Percentiles rank a stretch among this genome's conserved stretches.
phyloP scores from a whole-genome alignment of 345 rosid species.

The Lepidium sativum region DNA sequence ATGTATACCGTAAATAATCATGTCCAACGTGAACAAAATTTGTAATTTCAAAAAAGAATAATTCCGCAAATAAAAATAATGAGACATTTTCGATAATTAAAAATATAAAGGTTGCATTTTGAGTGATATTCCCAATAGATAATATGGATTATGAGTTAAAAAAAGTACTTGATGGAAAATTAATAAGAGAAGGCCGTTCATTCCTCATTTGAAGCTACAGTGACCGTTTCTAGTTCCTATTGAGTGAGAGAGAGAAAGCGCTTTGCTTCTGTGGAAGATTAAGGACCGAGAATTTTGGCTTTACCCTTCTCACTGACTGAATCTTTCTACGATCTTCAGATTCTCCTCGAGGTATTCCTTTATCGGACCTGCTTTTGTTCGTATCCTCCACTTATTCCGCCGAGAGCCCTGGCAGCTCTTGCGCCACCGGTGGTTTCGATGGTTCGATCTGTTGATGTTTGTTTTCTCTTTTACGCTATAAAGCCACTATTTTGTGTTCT shows the following conservation, averaged over 20 bases:
- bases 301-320: neutral
- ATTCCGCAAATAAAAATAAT: no score
- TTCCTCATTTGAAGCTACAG: conserved; percentile 30
- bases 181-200: conserved; percentile 17
- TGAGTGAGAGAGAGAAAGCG: neutral
- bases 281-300: neutral
- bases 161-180: neutral
- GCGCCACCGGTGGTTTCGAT: conserved; percentile 3
- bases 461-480: neutral
- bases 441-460: conserved; percentile 2
- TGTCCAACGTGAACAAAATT: no score
- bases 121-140: no score
- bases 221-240: conserved; percentile 25
- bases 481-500: neutral
- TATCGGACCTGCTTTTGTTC: neutral
- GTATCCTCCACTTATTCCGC: neutral
- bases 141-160: neutral
- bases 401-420: neutral
- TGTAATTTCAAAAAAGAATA: no score
- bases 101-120: no score
- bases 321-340: neutral
- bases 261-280: neutral
- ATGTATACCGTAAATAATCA: no score
- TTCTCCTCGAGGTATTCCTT: neutral
- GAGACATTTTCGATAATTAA: no score